These are phyloP conservation scores for Nothomitra cinnamomea DNA, from an alignment of 2,329 filamentous ascomycete genomes.

Conservation along the genomic window DNA sequence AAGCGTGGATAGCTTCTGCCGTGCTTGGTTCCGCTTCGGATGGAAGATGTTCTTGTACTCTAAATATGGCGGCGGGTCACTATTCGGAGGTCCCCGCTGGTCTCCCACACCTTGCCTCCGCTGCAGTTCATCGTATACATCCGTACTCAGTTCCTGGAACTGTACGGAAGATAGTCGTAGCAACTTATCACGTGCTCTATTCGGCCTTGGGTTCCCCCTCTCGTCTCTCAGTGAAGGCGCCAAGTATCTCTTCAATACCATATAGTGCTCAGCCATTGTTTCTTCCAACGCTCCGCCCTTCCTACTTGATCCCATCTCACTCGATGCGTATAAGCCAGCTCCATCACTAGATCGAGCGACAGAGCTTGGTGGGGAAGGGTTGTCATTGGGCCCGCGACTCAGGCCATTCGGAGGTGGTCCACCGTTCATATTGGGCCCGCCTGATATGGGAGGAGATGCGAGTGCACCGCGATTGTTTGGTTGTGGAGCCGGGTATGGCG, in stretches of 20 bases:
- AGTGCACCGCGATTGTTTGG: slow-evolving; percentile 14
- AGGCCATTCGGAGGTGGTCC: slow-evolving; percentile 35
- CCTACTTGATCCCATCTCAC: slow-evolving; percentile 40
- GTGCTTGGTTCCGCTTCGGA: slow-evolving; percentile 93
- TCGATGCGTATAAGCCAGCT: slow-evolving; percentile 47
- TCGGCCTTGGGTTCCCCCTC: slow-evolving; percentile 55
- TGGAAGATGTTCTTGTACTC: slow-evolving; percentile 81
- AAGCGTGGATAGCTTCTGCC: slow-evolving; percentile 82
- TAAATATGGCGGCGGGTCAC: slow-evolving; percentile 46
- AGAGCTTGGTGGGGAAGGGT: slow-evolving; percentile 75
- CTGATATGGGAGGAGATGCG: slow-evolving; percentile 14
- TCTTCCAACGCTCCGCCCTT: slow-evolving; percentile 45
- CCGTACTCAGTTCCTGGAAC: slow-evolving; percentile 93
- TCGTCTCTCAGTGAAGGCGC: slow-evolving; percentile 55
- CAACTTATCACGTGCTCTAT: slow-evolving; percentile 87
- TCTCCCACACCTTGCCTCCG: slow-evolving; percentile 54
- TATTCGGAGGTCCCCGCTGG: slow-evolving; percentile 17
- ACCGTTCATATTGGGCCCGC: slow-evolving; percentile 13
- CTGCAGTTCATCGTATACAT: slow-evolving; percentile 89
- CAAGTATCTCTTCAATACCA: slow-evolving; percentile 60
- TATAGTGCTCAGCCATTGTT: slow-evolving; percentile 64
- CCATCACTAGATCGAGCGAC: slow-evolving; percentile 73
- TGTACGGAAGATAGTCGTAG: slow-evolving; percentile 78
- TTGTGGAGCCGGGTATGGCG: slow-evolving; percentile 10
- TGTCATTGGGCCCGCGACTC: slow-evolving; percentile 18